A percentile compares a stretch with the other conserved stretches of the same genome.
phyloP scores from a whole-genome alignment of 805 yeast genomes.

The Saturnispora sekii region DNA sequence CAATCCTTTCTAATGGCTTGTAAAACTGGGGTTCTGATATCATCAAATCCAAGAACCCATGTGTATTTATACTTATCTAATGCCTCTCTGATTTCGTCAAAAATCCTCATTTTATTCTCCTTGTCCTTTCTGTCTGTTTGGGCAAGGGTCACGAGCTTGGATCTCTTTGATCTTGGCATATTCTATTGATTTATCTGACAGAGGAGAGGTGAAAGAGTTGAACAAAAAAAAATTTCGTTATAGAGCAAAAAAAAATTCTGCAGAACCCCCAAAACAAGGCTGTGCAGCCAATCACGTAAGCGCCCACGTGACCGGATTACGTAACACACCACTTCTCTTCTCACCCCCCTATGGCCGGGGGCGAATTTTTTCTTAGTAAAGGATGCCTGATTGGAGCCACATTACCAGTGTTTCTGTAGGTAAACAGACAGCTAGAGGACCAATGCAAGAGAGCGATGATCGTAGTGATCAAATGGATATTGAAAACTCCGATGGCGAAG shows the following conservation, averaged over 20 bases:
- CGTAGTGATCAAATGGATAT: neutral
- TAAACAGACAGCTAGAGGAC: no score
- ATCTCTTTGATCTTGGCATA: constrained; percentile 97
- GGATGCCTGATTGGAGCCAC: no score
- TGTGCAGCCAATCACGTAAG: neutral
- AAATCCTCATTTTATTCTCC: constrained; percentile 83
- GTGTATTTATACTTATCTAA: constrained; percentile 68
- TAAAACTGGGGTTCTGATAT: constrained; percentile 91
- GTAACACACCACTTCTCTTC: no score
- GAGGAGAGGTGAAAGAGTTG: neutral
- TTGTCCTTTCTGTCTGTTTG: constrained; percentile 94
- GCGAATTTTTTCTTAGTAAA: no score
- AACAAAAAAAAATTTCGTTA: neutral
- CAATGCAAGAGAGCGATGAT: neutral
- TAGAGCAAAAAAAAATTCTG: constrained; percentile 1
- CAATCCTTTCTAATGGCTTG: constrained; percentile 90
- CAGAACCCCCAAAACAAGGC: neutral
- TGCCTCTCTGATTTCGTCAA: constrained; percentile 79
- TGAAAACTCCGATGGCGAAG: neutral
- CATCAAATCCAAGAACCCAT: constrained; percentile 82
- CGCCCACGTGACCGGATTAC: no score
- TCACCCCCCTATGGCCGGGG: no score
- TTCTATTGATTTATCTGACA: neutral
- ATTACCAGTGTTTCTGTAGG: no score
- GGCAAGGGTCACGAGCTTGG: constrained; percentile 90